These are phyloP conservation scores for Thelephora ganbajun DNA, from an alignment of 768 basidiomycete genomes.

Conservation along the genomic window DNA sequence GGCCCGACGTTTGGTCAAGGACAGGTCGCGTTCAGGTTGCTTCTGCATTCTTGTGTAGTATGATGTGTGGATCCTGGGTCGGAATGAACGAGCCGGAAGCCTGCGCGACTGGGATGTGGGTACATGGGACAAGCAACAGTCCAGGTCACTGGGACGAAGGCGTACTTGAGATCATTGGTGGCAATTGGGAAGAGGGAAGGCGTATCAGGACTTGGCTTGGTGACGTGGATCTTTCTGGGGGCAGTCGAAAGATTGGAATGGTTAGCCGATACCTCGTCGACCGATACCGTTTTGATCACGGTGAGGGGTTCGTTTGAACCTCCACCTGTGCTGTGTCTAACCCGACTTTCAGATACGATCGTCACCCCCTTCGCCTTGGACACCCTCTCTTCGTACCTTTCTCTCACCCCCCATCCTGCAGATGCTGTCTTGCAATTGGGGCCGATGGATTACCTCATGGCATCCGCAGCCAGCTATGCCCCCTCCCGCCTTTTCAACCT, in stretches of 20 bases:
- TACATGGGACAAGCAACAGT: conserved; percentile 24
- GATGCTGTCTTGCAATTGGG: conserved; percentile 74
- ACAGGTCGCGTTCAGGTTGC: conserved; percentile 73
- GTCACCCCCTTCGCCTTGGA: conserved; percentile 70
- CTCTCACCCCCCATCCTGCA: conserved; percentile 52
- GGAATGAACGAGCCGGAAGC: conserved; percentile 67
- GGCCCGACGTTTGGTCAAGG: conserved; percentile 67
- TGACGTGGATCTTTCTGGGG: conserved; percentile 62
- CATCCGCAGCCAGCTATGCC: conserved; percentile 61
- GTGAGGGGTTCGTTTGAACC: conserved; percentile 19
- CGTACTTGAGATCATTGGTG: conserved; percentile 65
- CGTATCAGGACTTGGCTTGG: conserved; percentile 69
- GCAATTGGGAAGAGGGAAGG: conserved; percentile 58
- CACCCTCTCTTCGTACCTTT: conserved; percentile 64
- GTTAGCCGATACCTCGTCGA: conserved; percentile 67
- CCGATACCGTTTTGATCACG: conserved; percentile 68
- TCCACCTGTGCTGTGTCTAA: neutral
- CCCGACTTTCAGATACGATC: conserved; percentile 37
- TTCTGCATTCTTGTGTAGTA: conserved; percentile 56
- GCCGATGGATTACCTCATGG: conserved; percentile 65
- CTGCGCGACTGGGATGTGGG: conserved; percentile 68
- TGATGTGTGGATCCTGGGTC: conserved; percentile 60
- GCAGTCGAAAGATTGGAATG: conserved; percentile 46
- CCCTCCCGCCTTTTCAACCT: conserved; percentile 64
- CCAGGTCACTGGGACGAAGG: conserved; percentile 66